A percentile compares a stretch with the other conserved stretches of the same genome.
Conservation (phyloP, 2,329 filamentous ascomycete genomes). For the Arthrobotrys musiformis region DNA sequence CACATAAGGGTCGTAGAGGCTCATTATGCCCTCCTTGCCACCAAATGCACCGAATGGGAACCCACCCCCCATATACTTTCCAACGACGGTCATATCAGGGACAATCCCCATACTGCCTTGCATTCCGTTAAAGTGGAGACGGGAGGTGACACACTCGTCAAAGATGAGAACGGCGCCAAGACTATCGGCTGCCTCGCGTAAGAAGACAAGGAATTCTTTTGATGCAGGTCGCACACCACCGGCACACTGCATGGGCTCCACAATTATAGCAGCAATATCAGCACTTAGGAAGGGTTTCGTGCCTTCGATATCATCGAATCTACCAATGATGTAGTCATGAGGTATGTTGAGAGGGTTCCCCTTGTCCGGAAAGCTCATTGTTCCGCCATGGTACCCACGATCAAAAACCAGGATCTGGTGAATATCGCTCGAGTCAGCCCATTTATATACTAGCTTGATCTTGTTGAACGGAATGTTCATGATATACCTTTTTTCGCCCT, state of each 20-base stretch:
- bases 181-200: constrained; percentile 63
- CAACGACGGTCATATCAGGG: constrained; percentile 73
- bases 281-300: constrained; percentile 64
- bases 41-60: constrained; percentile 76
- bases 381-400: constrained; percentile 69
- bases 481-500: constrained; percentile 56
- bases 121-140: constrained; percentile 69
- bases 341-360: constrained; percentile 66
- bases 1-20: constrained; percentile 65
- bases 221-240: constrained; percentile 70
- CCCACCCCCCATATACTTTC: constrained; percentile 75
- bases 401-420: constrained; percentile 67
- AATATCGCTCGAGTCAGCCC: constrained; percentile 60
- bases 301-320: constrained; percentile 71
- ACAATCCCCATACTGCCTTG: constrained; percentile 64
- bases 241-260: constrained; percentile 75
- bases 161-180: constrained; percentile 72
- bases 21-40: constrained; percentile 70
- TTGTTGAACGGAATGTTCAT: constrained; percentile 58
- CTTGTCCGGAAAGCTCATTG: constrained; percentile 65
- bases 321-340: constrained; percentile 70
- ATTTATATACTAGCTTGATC: constrained; percentile 58
- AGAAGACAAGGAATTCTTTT: constrained; percentile 67
- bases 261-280: constrained; percentile 71
- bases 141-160: constrained; percentile 78